A percentile compares a stretch with the other conserved stretches of the same genome.
phyloP scores from a whole-genome alignment of 2,329 filamentous ascomycete species.

The Trichoderma oligosporum region DNA sequence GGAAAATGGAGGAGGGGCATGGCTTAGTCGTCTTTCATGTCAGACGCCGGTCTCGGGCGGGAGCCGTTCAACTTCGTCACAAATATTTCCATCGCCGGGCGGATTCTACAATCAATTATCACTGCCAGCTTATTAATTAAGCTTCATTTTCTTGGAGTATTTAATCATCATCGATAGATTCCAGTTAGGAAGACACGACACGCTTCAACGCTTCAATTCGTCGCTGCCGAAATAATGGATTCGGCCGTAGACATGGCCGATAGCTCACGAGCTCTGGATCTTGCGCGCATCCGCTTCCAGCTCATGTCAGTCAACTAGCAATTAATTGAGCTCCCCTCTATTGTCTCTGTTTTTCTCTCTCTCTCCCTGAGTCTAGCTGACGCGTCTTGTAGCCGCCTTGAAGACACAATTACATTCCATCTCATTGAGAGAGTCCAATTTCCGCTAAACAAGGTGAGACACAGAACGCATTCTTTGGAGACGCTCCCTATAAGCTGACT shows the following conservation, averaged over 20 bases:
- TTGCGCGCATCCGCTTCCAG: conserved; percentile 89
- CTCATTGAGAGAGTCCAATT: conserved; percentile 98
- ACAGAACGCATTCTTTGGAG: no score
- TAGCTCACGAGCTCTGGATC: conserved; percentile 77
- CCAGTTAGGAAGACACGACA: not conserved
- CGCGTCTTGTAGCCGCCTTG: conserved; percentile 65
- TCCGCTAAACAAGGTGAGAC: conserved; percentile 64
- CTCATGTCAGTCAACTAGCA: conserved; percentile 64
- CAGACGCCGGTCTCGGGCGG: conserved; percentile 18
- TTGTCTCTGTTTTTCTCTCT: not conserved
- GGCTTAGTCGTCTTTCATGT: not conserved
- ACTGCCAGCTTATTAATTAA: conserved; percentile 5
- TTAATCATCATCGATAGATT: not conserved
- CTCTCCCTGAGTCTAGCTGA: no score
- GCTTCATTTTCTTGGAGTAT: not conserved
- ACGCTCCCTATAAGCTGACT: no score
- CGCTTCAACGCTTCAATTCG: no score
- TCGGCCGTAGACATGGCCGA: conserved; percentile 84
- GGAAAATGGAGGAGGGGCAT: not conserved
- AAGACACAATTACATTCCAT: conserved; percentile 97
- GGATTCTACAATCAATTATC: not conserved
- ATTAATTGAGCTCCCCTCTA: not conserved
- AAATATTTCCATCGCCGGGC: not conserved
- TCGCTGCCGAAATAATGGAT: conserved; percentile 63
- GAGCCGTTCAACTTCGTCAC: not conserved